Percentiles rank a stretch among this genome's conserved stretches.
These are phyloP conservation scores for Cyclotella choctawhatcheeana DNA, from an alignment of 108 stramenopile species.

Conservation along the genomic window DNA sequence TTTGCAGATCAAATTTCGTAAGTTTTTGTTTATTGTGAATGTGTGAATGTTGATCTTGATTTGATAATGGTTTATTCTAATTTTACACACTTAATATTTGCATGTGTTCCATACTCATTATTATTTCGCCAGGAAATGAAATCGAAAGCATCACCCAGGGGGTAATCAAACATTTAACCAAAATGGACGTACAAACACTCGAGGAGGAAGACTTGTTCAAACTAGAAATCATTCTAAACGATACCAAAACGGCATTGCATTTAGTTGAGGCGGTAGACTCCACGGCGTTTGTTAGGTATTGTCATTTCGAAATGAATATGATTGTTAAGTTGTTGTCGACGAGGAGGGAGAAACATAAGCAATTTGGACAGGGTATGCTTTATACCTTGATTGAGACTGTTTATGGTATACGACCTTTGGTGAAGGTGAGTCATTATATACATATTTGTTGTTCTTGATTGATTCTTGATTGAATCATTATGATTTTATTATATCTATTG, in stretches of 20 bases:
- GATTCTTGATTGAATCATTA: no score
- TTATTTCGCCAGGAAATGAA: not conserved
- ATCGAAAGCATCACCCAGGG: not conserved
- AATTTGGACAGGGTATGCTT: not conserved
- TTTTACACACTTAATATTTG: not conserved
- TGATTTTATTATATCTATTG: no score
- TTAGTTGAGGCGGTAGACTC: not conserved
- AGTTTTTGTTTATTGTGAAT: not conserved
- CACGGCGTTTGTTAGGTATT: not conserved
- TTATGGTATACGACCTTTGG: not conserved
- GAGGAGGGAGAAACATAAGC: not conserved
- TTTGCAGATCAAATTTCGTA: not conserved
- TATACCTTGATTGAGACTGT: not conserved
- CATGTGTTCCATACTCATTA: no score
- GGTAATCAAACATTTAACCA: not conserved
- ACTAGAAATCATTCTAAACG: not conserved
- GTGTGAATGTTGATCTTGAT: not conserved
- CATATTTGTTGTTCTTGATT: no score
- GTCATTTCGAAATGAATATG: not conserved
- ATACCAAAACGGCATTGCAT: not conserved
- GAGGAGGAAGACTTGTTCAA: not conserved
- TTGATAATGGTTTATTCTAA: not conserved
- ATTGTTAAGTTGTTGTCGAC: conserved; percentile 2
- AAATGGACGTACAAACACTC: not conserved
- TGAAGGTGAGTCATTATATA: no score